Evolutionary conservation across 345 rosid genomes (phyloP), one percentile per base, ranked within the genome.

Genomic region (Diplotaxis tenuifolia): DNA sequence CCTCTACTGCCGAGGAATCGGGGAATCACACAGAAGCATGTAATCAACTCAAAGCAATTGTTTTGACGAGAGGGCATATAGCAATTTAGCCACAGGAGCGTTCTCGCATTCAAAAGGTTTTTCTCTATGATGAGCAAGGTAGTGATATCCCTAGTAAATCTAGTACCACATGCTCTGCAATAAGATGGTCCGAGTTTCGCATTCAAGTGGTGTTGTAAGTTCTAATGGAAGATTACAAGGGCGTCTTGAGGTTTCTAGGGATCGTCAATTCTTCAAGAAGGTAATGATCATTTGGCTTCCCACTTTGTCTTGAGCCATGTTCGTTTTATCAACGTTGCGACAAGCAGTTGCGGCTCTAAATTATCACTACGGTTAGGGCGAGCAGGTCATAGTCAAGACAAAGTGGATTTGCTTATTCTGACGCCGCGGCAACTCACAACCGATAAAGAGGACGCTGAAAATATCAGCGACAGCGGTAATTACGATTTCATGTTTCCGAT

Each of bases 241-340:
- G 21, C 91, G 98, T 69, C 94, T 92, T 79, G 92, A 89, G 78
- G 96, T 92, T 76, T 92, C 98, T 58, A 84, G 94, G 85, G 96
- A 92, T 82, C 91, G 86, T 62, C 94, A 89, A 9, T 92, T 92
- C n/a, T n/a, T n/a, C 80, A 89, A 92, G 78, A 89, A 86, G 94
- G 92, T 88, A 78, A n/a, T 25, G 16, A 9, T 19, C 10, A 2
- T 55, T 55, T 55, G 60, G n/a, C n/a, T n/a, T n/a, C n/a, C n/a
- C n/a, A n/a, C n/a, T n/a, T 28, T 21, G 21, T 53, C 57, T 10
- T 53, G 14, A 20, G 27, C 57, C 1, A n/a, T n/a, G n/a, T n/a
- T n/a, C n/a, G n/a, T n/a, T n/a, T n/a, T n/a, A n/a, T n/a, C n/a
- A n/a, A n/a, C n/a, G n/a, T n/a, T n/a, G n/a, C n/a, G n/a, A n/a